Base-by-base conservation (phyloP, 805 yeast genomes). In the Kluyveromyces dobzhanskii region DNA sequence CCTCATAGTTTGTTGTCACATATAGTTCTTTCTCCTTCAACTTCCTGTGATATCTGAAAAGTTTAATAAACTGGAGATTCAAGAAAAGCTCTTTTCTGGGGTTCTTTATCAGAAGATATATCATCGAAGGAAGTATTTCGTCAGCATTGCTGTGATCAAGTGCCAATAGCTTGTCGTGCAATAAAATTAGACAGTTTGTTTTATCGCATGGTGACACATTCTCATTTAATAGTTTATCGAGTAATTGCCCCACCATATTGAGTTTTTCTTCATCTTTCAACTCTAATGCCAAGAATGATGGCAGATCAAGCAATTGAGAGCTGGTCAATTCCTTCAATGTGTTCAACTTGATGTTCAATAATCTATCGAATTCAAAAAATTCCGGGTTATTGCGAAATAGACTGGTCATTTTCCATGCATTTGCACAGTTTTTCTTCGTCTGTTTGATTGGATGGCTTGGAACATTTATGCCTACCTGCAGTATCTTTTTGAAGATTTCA, bases 1-100 rank as follows among this genome's bases (percentile, higher is more conserved):
- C 64, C 28, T 58, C 62, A 8, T 58, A 40, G 42, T 59, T 59
- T 9, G 64, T 59, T 12, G 58, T 38, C 10, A 56, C 60, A 44
- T 49, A 59, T 14, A 56, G 41, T 39, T 58, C 64, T 33, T 54
- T 54, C 40, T 57, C 56, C 4, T 54, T 51, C n/a, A 59, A 40
- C 32, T 54, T 54, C 31, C 54, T 55, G 37, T 54, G 57, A 39
- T 54, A 54, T 32, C 64, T 53, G 32, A 59, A 59, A 14, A 59
- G 32, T 36, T 53, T 56, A 19, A 57, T 53, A 38, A 55, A 59
- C 38, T 58, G 54, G 12, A 48, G 39, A 29, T 52, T 56, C 25
- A 59, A 40, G 32, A 53, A 57, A 4, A 58, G 40, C 32, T 52
- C 47, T 36, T 46, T 49, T 8, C 56, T 53, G 13, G 45, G 49